Conservation (phyloP, 176 grass and related monocot species). For the Hordeum vulgare region DNA sequence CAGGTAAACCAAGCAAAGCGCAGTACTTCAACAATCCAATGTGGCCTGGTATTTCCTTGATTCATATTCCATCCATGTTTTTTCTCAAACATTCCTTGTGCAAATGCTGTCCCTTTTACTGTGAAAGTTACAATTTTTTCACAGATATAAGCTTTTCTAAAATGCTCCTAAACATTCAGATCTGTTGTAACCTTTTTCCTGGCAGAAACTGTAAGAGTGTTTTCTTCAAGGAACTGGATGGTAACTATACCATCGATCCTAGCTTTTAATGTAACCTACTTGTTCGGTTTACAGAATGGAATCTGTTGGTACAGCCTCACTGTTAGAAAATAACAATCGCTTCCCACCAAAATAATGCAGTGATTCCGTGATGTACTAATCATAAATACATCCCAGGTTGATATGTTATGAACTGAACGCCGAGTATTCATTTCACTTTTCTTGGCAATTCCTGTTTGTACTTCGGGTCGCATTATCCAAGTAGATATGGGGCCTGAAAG, state of each 20-base stretch:
- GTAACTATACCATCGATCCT: neutral
- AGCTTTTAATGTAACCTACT: neutral
- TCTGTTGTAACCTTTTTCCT: neutral
- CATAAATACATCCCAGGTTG: neutral
- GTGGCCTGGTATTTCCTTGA: conserved; percentile 70
- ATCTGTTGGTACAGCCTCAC: neutral
- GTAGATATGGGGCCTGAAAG: neutral
- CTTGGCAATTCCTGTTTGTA: neutral
- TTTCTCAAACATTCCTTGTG: neutral
- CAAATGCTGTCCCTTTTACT: neutral
- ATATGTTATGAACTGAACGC: neutral
- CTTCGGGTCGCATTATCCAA: neutral
- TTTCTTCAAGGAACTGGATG: neutral
- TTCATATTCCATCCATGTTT: neutral
- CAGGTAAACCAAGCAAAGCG: conserved; percentile 59
- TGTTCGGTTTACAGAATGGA: neutral
- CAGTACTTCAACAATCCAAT: conserved; percentile 94
- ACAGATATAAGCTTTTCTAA: neutral
- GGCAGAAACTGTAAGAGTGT: neutral
- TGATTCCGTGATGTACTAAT: neutral
- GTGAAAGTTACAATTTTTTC: neutral
- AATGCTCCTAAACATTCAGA: neutral
- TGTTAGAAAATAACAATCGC: neutral
- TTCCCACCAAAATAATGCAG: neutral
- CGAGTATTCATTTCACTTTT: neutral